Base-by-base conservation (phyloP, 2,329 filamentous ascomycete genomes). In the Pyrenochaeta sp. region DNA sequence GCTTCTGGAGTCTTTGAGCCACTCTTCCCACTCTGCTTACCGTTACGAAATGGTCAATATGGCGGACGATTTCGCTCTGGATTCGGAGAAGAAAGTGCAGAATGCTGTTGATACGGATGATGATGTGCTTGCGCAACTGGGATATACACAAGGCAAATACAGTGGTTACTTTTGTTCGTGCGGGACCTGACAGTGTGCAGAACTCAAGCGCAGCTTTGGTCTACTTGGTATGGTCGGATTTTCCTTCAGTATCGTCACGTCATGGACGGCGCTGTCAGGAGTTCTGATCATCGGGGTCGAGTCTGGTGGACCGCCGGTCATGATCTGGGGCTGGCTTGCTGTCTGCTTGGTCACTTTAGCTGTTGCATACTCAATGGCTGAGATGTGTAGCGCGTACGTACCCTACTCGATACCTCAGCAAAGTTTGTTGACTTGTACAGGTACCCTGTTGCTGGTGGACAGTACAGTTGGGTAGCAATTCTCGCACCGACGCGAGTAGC, bases 161-260 rank as follows among this genome's bases (percentile, higher is more conserved):
- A 18, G 11, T 4, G 18, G 2, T 37, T 17, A 15, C 2, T 11
- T 36, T n/a, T 27, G 2, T 6, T 27, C 23, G 15, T n/a, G 27
- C n/a, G 4, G 2, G 7, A 32, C 17, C 52, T 60, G 36, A 64
- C 35, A 27, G 11, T 1, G 1, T 21, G 1, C 48, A 83, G 83
- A 86, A 68, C 77, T 86, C 59, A 84, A 84, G 66, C 81, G 83
- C 7, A 82, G 78, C 7, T 86, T 86, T 60, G 77, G 81, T 9
- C 68, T 85, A 5, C 59, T 85, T 23, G 83, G 83, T 31, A 86
- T 86, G 82, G 77, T 86, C 30, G 84, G 82, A 1, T 86, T 87
- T 71, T 81, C 78, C 40, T 86, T 87, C 68, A 81, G 78, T 51
- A 83, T 86, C 40, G 82, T 87, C 37, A 85, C 84, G 29, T 82